These are phyloP conservation scores for Xylariaceae sp. DNA, from an alignment of 2,329 filamentous ascomycete species.

Conservation along the genomic window DNA sequence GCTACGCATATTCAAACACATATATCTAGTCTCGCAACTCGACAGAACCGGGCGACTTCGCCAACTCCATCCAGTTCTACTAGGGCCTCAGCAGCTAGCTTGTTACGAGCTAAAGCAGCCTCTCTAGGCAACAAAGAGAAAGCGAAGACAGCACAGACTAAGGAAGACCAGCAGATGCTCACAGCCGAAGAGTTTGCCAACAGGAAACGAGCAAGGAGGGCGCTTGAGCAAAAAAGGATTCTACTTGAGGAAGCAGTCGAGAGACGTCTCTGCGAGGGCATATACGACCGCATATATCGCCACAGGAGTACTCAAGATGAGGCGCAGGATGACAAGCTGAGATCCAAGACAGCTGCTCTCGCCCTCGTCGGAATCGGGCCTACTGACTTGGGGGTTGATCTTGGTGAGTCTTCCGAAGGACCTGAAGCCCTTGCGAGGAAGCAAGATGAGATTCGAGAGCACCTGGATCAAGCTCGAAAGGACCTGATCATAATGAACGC, in stretches of 20 bases:
- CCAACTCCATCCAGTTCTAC: conserved; percentile 58
- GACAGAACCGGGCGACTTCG: conserved; percentile 70
- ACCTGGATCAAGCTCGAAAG: conserved; percentile 70
- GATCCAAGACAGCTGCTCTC: conserved; percentile 90
- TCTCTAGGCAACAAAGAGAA: conserved; percentile 58
- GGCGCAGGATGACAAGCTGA: conserved; percentile 89
- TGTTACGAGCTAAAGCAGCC: conserved; percentile 58
- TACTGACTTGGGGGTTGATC: conserved; percentile 79
- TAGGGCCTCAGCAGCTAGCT: conserved; percentile 57
- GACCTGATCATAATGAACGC: conserved; percentile 82
- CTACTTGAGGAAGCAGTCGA: conserved; percentile 91
- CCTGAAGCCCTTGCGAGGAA: conserved; percentile 61
- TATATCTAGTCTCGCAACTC: conserved; percentile 76
- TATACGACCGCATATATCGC: conserved; percentile 87
- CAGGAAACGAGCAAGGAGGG: conserved; percentile 74
- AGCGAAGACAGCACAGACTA: conserved; percentile 43
- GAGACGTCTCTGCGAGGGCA: conserved; percentile 78
- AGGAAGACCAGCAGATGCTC: conserved; percentile 80
- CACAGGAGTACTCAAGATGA: conserved; percentile 92
- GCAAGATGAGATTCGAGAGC: conserved; percentile 69
- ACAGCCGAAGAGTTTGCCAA: conserved; percentile 83
- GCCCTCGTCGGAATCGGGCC: conserved; percentile 89
- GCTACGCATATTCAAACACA: conserved; percentile 85
- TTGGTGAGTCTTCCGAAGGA: conserved; percentile 59
- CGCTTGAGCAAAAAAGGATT: conserved; percentile 75